Base-by-base conservation (phyloP, 2,329 filamentous ascomycete species). In the Xylaria sp. region DNA sequence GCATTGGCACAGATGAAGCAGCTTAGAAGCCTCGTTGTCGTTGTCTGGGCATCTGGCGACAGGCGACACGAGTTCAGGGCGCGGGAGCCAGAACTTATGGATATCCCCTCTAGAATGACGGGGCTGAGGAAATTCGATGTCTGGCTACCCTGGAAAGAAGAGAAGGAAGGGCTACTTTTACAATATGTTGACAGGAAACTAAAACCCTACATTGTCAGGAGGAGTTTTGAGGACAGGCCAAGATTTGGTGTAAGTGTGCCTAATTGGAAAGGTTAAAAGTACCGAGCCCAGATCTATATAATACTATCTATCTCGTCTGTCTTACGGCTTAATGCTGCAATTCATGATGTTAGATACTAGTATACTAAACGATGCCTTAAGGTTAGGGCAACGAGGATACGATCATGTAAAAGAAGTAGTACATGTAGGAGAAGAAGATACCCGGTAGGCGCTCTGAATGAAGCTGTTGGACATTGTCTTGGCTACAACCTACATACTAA, bases 41-140 rank as follows among this genome's bases (percentile, higher is more conserved):
- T 72, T 8, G 70, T 72, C 27, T 72, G 70, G 70, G 68, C 63
- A 16, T 72, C 70, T 16, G 70, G 70, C 8, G 70, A 72, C 40
- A 65, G 70, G 35, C 65, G 70, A 55, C 66, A 72, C 25, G 68
- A 71, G 35, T 72, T 72, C 50, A 61, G 44, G 47, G 57, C 66
- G 16, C 63, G 66, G 21, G 70, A 72, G 60, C 35, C 54, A 23
- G 70, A 72, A 51, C 54, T 72, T 0, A 72, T 72, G 70, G 68
- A 68, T 32, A 72, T 72, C 16, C 70, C 70, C 18, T 65, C 48
- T 9, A 12, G 55, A 9, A 72, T 72, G 70, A 71, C 68, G 1
- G 63, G 68, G 21, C 23, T 72, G 21, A 63, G 50, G 58, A 72
- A 48, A 16, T 72, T 72, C 25, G 70, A 72, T 9, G 70, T 72